Evolutionary conservation across 257 asterid genomes (phyloP).

Genomic region (Nyctanthes arbortristis): DNA sequence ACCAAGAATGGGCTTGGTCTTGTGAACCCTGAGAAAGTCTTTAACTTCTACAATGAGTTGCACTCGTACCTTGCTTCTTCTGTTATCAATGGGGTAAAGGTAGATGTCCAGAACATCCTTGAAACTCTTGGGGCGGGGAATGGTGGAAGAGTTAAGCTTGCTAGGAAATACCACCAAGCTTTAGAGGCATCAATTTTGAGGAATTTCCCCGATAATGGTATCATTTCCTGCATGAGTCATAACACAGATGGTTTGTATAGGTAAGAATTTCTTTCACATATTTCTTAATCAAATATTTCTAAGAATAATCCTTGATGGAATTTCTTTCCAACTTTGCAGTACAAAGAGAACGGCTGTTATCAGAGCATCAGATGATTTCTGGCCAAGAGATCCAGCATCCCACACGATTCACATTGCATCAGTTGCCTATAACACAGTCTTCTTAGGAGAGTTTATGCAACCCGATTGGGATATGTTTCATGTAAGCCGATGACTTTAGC

Average conservation of each 20-base stretch:
- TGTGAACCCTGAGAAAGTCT: constrained; percentile 83
- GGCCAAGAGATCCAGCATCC: constrained; percentile 95
- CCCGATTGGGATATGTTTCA: constrained; percentile 99
- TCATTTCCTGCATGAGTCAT: constrained; percentile 97
- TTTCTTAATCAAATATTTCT: not conserved
- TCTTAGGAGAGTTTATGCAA: constrained; percentile 95
- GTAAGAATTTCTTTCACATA: constrained; percentile 24
- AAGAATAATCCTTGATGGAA: not conserved
- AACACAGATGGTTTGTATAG: constrained; percentile 87
- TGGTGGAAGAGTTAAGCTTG: constrained; percentile 86
- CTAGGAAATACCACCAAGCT: constrained; percentile 82
- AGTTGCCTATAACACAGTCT: constrained; percentile 84
- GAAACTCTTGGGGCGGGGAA: constrained; percentile 93
- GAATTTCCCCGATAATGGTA: constrained; percentile 84
- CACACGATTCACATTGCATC: constrained; percentile 97
- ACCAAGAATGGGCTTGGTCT: constrained; percentile 80
- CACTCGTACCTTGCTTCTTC: constrained; percentile 83
- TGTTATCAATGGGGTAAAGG: constrained; percentile 77
- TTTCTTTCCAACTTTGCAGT: constrained; percentile 35
- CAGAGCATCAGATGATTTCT: constrained; percentile 89
- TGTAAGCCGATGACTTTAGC: constrained; percentile 43
- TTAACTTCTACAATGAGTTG: constrained; percentile 63
- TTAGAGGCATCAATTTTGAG: constrained; percentile 76
- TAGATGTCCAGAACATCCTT: constrained; percentile 79
- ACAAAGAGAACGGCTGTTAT: constrained; percentile 72